A percentile compares a stretch with the other conserved stretches of the same genome.
Evolutionary conservation across 2,329 filamentous ascomycete genomes (phyloP).

Genomic region (Aaosphaeria arxii): DNA sequence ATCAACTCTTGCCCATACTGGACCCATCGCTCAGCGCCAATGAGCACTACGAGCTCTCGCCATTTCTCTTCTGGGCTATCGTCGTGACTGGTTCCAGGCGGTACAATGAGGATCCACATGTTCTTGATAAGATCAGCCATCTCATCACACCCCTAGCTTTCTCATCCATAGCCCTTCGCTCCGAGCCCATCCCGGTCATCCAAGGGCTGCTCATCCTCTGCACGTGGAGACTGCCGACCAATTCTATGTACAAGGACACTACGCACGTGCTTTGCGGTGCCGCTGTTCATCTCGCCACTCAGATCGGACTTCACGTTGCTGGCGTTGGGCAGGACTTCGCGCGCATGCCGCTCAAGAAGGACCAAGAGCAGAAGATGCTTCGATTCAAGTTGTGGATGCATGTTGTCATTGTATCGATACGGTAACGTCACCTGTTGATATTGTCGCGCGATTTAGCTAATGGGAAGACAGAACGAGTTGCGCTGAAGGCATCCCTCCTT

Average conservation of each 20-base stretch:
- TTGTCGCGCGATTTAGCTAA: constrained; percentile 7
- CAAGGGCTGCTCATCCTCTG: constrained; percentile 40
- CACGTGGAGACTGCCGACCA: constrained; percentile 41
- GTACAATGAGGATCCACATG: constrained; percentile 35
- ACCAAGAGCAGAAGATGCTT: constrained; percentile 32
- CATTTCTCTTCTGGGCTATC: constrained; percentile 41
- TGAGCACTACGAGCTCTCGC: constrained; percentile 31
- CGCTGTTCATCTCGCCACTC: constrained; percentile 40
- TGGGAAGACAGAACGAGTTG: constrained; percentile 22
- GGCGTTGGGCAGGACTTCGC: constrained; percentile 41
- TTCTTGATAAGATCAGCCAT: constrained; percentile 30
- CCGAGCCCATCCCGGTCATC: constrained; percentile 38
- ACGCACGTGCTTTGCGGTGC: constrained; percentile 40
- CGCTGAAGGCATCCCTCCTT: constrained; percentile 33
- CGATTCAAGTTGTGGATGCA: constrained; percentile 37
- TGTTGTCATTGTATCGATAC: constrained; percentile 36
- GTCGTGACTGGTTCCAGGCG: constrained; percentile 38
- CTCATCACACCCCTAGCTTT: constrained; percentile 37
- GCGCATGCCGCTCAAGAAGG: constrained; percentile 34
- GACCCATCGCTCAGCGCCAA: constrained; percentile 27
- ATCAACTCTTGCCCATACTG: constrained; percentile 32
- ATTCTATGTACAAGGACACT: constrained; percentile 41
- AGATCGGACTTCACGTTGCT: constrained; percentile 44
- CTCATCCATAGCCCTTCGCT: constrained; percentile 34
- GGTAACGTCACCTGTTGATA: constrained; percentile 11